Percentiles rank a stretch among this genome's conserved stretches.
These are phyloP conservation scores for Chytriomyces hyalinus DNA, from an alignment of 192 early-diverging fungal genomes.

Conservation along the genomic window DNA sequence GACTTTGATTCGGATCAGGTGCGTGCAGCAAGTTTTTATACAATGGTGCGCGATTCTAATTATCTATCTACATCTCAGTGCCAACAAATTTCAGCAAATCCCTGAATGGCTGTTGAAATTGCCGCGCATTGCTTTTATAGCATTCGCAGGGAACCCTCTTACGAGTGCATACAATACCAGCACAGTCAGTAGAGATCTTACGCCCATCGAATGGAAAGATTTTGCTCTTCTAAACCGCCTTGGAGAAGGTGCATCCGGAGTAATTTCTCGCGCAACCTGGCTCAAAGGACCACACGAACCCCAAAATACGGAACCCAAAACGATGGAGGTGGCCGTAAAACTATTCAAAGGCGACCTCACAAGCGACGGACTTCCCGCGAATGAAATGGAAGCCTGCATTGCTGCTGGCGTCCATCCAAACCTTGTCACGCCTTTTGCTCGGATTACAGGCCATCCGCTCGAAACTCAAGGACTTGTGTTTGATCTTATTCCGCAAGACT, in stretches of 20 bases:
- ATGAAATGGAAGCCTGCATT: constrained; percentile 30
- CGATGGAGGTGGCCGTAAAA: constrained; percentile 30
- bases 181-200: background rate
- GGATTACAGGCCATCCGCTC: constrained; percentile 1
- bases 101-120: constrained; percentile 18
- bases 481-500: constrained; percentile 24
- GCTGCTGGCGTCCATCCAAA: constrained; percentile 16
- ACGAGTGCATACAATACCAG: background rate
- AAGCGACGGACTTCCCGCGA: constrained; percentile 29
- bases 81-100: constrained; percentile 26
- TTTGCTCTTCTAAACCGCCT: background rate
- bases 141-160: constrained; percentile 35
- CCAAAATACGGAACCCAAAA: background rate
- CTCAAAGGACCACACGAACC: background rate
- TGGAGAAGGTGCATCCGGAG: constrained; percentile 32
- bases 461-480: constrained; percentile 16
- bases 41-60: no score
- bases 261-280: constrained; percentile 29
- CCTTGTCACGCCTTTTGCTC: constrained; percentile 19
- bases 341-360: constrained; percentile 36
- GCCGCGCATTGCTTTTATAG: constrained; percentile 36
- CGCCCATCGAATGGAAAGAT: background rate
- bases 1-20: constrained; percentile 27
- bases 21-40: no score
- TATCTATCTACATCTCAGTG: background rate